Conservation (phyloP, 2,329 filamentous ascomycete species). For the Sporothrix euskadiensis region DNA sequence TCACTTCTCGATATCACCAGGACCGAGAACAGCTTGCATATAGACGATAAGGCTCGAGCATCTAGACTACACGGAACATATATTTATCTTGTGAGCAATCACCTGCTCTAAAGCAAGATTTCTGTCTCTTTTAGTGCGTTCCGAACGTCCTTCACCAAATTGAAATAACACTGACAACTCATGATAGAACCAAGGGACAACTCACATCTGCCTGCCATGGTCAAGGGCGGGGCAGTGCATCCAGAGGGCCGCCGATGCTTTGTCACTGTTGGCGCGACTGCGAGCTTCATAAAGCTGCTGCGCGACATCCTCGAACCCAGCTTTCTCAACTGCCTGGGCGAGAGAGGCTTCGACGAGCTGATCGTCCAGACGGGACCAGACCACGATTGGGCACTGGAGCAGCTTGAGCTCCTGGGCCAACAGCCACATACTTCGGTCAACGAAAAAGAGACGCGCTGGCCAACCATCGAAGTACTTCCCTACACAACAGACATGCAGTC, state of each 20-base stretch:
- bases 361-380: slow-evolving; percentile 79
- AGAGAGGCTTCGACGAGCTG: slow-evolving; percentile 67
- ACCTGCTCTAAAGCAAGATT: not conserved
- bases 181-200: not conserved
- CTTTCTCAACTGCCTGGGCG: slow-evolving; percentile 63
- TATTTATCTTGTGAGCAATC: not conserved
- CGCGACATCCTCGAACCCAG: slow-evolving; percentile 59
- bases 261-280: slow-evolving; percentile 90
- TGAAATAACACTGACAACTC: not conserved
- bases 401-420: slow-evolving; percentile 36
- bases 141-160: not conserved
- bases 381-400: slow-evolving; percentile 53
- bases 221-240: not conserved
- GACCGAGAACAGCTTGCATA: not conserved
- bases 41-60: not conserved
- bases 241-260: slow-evolving; percentile 59
- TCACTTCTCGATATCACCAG: not conserved
- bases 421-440: not conserved
- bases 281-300: slow-evolving; percentile 74
- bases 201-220: not conserved
- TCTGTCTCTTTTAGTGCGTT: not conserved
- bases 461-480: slow-evolving; percentile 52
- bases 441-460: slow-evolving; percentile 14
- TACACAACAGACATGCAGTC: slow-evolving; percentile 63
- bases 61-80: not conserved